Conservation (phyloP, 768 basidiomycete species). For the Astraeus odoratus region DNA sequence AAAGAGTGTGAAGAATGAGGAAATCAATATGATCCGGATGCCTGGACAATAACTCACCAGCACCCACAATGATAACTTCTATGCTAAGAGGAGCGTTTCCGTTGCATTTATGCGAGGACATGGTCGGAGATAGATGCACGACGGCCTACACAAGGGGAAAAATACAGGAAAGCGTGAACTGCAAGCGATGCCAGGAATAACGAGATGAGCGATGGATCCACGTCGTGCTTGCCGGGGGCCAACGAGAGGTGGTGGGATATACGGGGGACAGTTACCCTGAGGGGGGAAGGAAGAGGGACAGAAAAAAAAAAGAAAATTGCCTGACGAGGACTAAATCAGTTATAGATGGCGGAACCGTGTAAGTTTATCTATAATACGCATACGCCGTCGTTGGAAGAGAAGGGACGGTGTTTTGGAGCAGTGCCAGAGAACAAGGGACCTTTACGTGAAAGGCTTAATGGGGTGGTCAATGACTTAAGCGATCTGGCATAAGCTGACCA, state of each 20-base stretch:
- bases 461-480: neutral
- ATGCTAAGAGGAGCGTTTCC: constrained; percentile 20
- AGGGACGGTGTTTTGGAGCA: too few species aligned
- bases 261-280: neutral
- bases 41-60: constrained; percentile 14
- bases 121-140: neutral
- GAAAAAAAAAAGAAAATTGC: neutral
- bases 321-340: neutral
- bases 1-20: neutral
- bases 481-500: neutral
- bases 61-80: constrained; percentile 27
- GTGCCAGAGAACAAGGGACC: too few species aligned
- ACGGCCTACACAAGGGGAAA: neutral
- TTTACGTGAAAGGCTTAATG: neutral
- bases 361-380: too few species aligned
- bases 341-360: neutral
- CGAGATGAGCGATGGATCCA: neutral
- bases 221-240: neutral
- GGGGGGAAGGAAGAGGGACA: neutral
- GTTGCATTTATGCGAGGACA: constrained; percentile 11
- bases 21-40: neutral
- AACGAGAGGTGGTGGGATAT: too few species aligned
- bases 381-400: too few species aligned
- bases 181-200: neutral
- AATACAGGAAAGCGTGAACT: neutral